These are phyloP conservation scores for Aquilaria agallochum DNA, from an alignment of 441 rosid species.

Conservation along the genomic window DNA sequence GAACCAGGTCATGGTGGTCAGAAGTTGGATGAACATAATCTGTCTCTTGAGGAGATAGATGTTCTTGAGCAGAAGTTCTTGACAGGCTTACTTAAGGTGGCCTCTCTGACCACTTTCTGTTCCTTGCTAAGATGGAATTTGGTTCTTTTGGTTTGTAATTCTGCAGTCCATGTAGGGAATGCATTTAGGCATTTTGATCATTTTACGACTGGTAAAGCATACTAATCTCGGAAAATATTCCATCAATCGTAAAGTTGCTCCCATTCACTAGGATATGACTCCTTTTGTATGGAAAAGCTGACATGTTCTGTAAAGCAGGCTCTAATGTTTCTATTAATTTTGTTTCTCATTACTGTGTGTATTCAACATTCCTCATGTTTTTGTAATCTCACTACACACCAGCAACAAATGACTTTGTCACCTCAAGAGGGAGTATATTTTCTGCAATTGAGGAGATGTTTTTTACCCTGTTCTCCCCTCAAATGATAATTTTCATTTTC, in stretches of 20 bases:
- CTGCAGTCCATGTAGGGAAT: no score
- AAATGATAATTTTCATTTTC: neutral
- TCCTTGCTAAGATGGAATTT: no score
- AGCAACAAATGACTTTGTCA: no score
- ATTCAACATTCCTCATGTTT: constrained; percentile 3
- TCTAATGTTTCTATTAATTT: neutral
- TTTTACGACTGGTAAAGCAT: neutral
- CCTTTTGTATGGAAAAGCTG: no score
- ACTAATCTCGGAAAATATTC: neutral
- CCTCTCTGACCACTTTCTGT: constrained; percentile 10
- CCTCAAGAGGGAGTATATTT: neutral
- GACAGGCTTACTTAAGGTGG: constrained; percentile 52
- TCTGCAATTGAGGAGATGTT: neutral
- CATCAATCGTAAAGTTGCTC: no score
- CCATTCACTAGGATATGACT: no score
- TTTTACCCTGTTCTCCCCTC: no score
- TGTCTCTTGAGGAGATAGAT: constrained; percentile 59
- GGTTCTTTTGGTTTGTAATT: no score
- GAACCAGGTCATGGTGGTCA: constrained; percentile 67
- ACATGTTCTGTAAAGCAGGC: neutral
- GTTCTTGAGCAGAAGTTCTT: constrained; percentile 61
- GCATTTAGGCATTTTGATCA: neutral
- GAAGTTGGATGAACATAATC: constrained; percentile 63
- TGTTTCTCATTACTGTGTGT: neutral
- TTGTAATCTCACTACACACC: neutral